Evolutionary conservation across 805 yeast species (phyloP).

Genomic region (Cyberlindnera subsufficiens): DNA sequence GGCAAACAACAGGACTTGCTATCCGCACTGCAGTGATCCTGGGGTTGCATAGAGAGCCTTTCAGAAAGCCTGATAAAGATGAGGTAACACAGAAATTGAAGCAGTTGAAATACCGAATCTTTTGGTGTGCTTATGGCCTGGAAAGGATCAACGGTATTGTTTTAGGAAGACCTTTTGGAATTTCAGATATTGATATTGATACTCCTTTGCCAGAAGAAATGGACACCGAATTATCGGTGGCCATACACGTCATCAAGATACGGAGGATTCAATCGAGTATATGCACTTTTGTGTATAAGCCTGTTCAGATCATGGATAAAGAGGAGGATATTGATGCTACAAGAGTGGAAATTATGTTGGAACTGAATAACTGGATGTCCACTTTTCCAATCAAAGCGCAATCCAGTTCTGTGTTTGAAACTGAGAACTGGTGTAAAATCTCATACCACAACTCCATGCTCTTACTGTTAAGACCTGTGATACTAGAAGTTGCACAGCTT

Average conservation of each 20-base stretch:
- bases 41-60: constrained; percentile 28
- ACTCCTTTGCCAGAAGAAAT: constrained; percentile 19
- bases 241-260: constrained; percentile 27
- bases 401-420: constrained; percentile 26
- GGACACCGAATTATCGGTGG: constrained; percentile 10
- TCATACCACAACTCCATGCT: constrained; percentile 30
- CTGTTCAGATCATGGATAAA: constrained; percentile 10
- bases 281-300: constrained; percentile 28
- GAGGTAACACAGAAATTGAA: background rate
- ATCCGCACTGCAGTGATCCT: constrained; percentile 27
- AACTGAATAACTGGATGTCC: constrained; percentile 28
- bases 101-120: constrained; percentile 25
- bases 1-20: constrained; percentile 29
- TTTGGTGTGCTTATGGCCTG: constrained; percentile 32
- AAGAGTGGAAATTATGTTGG: constrained; percentile 26
- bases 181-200: constrained; percentile 30
- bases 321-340: constrained; percentile 24
- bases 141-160: constrained; percentile 30
- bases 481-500: constrained; percentile 17
- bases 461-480: constrained; percentile 26
- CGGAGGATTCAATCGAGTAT: constrained; percentile 29
- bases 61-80: constrained; percentile 2
- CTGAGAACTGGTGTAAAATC: constrained; percentile 28
- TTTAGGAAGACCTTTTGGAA: constrained; percentile 31
- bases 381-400: constrained; percentile 24